Evolutionary conservation across 1,284 basidiomycete genomes (phyloP).

Genomic region (Microbotryum violaceum): DNA sequence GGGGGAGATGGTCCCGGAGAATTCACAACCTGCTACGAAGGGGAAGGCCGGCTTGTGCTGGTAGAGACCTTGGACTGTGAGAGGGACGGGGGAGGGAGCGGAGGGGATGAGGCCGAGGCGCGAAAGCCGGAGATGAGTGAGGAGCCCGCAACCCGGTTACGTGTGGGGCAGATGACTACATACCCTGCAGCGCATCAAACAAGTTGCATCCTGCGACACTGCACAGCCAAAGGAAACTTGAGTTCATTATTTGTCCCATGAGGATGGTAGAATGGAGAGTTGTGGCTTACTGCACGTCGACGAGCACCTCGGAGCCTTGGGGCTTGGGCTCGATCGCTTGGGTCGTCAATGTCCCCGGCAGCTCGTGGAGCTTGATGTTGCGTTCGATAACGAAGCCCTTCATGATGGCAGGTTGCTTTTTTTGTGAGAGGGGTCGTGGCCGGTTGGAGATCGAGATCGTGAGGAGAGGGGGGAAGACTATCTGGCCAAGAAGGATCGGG

Average conservation of each 20-base stretch:
- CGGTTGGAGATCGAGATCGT: neutral
- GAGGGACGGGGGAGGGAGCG: slow-evolving; percentile 28
- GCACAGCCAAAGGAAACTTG: neutral
- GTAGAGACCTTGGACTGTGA: slow-evolving; percentile 81
- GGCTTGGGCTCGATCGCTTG: slow-evolving; percentile 57
- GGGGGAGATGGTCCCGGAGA: slow-evolving; percentile 67
- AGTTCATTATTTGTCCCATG: slow-evolving; percentile 30
- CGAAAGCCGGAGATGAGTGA: neutral
- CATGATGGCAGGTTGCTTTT: slow-evolving; percentile 48
- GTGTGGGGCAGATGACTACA: neutral
- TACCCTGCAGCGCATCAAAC: slow-evolving; percentile 53
- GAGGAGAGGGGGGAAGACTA: no score
- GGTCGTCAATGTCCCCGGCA: slow-evolving; percentile 50
- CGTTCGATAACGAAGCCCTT: slow-evolving; percentile 67
- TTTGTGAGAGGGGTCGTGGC: neutral
- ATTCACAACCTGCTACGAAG: slow-evolving; percentile 73
- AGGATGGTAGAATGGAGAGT: no score
- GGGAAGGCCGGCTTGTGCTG: slow-evolving; percentile 74
- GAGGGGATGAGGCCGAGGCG: neutral
- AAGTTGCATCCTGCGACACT: slow-evolving; percentile 56
- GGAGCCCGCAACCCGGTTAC: slow-evolving; percentile 25
- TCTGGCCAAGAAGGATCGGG: no score
- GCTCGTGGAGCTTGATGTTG: slow-evolving; percentile 47
- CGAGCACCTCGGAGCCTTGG: slow-evolving; percentile 57
- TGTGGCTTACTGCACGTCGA: slow-evolving; percentile 58